These are phyloP conservation scores for Alternaria longipes DNA, from an alignment of 2,329 filamentous ascomycete species.

Conservation along the genomic window DNA sequence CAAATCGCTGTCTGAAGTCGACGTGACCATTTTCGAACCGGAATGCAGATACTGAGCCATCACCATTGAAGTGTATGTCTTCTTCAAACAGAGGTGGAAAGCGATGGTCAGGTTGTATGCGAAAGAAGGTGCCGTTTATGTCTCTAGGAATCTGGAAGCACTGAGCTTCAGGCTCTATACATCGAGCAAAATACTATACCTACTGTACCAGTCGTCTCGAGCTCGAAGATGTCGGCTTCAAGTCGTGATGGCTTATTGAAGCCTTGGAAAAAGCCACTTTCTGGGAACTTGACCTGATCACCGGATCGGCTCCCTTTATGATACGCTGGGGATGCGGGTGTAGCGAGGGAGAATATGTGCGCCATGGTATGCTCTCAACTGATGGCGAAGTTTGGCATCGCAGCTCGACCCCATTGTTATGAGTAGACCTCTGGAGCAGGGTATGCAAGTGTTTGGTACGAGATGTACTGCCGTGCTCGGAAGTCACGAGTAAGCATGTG, in stretches of 20 bases:
- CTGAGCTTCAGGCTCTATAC: neutral
- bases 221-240: constrained; percentile 53
- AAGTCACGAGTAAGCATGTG: constrained; percentile 17
- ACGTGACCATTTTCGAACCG: constrained; percentile 54
- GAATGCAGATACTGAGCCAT: constrained; percentile 56
- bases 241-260: constrained; percentile 54
- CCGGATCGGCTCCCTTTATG: constrained; percentile 32
- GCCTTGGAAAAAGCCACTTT: constrained; percentile 49
- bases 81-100: constrained; percentile 65
- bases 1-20: constrained; percentile 55
- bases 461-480: constrained; percentile 15
- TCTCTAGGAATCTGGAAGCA: constrained; percentile 49
- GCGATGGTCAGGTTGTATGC: constrained; percentile 57
- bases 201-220: constrained; percentile 51
- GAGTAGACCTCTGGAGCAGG: too few species aligned
- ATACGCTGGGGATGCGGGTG: constrained; percentile 37
- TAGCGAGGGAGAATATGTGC: constrained; percentile 46
- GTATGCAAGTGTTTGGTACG: constrained; percentile 1
- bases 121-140: constrained; percentile 58
- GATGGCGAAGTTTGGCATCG: neutral
- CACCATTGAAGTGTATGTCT: constrained; percentile 61
- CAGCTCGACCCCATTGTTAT: neutral
- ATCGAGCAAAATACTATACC: neutral
- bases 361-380: constrained; percentile 32
- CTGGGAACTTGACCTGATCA: constrained; percentile 46